A percentile compares a stretch with the other conserved stretches of the same genome.
Evolutionary conservation across 2,329 filamentous ascomycete genomes (phyloP).

Genomic region (Epichloe sp.): DNA sequence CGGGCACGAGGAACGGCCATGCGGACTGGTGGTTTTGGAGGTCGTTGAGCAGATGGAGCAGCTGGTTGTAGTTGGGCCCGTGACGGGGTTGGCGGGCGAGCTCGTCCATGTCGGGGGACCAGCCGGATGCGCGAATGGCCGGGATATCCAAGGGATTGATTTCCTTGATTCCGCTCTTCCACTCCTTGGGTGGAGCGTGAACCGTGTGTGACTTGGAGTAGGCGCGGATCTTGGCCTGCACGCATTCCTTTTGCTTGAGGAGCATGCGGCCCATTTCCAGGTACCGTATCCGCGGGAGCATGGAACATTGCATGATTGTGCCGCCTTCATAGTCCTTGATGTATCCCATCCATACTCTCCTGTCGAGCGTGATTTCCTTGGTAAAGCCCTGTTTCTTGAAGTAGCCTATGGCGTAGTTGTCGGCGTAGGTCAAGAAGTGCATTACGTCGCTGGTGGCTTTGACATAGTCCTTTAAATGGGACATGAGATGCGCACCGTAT

Average conservation of each 20-base stretch:
- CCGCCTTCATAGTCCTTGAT: slow-evolving; percentile 99
- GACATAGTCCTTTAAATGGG: slow-evolving; percentile 94
- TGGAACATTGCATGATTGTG: slow-evolving; percentile 98
- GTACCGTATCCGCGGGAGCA: slow-evolving; percentile 91
- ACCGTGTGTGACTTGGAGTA: slow-evolving; percentile 81
- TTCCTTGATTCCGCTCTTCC: slow-evolving; percentile 58
- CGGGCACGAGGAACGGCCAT: slow-evolving; percentile 90
- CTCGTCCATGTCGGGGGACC: slow-evolving; percentile 95
- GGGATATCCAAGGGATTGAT: slow-evolving; percentile 81
- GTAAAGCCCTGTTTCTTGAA: slow-evolving; percentile 99
- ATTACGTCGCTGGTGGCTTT: slow-evolving; percentile 93
- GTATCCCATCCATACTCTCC: slow-evolving; percentile 94
- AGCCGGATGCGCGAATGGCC: slow-evolving; percentile 83
- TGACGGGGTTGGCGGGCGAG: slow-evolving; percentile 88
- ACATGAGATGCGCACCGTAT: slow-evolving; percentile 96
- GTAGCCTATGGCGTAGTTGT: slow-evolving; percentile 97
- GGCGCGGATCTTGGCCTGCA: slow-evolving; percentile 86
- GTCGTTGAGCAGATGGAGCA: slow-evolving; percentile 84
- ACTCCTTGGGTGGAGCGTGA: slow-evolving; percentile 73
- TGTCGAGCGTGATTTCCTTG: slow-evolving; percentile 90
- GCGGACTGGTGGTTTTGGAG: slow-evolving; percentile 86
- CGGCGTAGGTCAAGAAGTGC: slow-evolving; percentile 97
- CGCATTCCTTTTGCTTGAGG: slow-evolving; percentile 90
- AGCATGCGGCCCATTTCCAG: slow-evolving; percentile 88
- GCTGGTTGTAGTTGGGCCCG: slow-evolving; percentile 89